A percentile compares a stretch with the other conserved stretches of the same genome.
Evolutionary conservation across 2,329 filamentous ascomycete species (phyloP).

Genomic region (Penicillium sp.): DNA sequence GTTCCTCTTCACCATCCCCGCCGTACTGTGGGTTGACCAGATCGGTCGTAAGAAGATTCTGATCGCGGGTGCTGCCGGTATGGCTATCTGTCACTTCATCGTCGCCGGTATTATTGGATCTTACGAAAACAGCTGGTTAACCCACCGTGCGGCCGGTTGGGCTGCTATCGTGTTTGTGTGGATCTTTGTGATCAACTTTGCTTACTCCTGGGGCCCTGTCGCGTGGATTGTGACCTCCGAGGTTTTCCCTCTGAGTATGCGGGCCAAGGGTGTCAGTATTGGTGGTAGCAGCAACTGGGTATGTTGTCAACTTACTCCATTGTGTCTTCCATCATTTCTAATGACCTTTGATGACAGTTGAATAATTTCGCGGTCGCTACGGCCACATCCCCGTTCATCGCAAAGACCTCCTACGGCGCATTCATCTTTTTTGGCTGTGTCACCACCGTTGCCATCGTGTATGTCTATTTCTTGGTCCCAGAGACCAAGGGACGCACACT

Average conservation of each 20-base stretch:
- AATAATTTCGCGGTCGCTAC: slow-evolving; percentile 62
- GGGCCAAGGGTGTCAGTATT: slow-evolving; percentile 52
- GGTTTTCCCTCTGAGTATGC: slow-evolving; percentile 66
- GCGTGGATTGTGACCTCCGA: slow-evolving; percentile 71
- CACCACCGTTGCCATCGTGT: slow-evolving; percentile 26
- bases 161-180: slow-evolving; percentile 55
- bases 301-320: background rate
- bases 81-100: slow-evolving; percentile 64
- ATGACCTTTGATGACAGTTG: slow-evolving; percentile 39
- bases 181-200: slow-evolving; percentile 69
- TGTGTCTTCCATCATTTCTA: background rate
- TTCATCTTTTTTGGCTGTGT: slow-evolving; percentile 65
- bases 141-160: slow-evolving; percentile 61
- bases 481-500: slow-evolving; percentile 38
- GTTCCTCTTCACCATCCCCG: slow-evolving; percentile 29
- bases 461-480: slow-evolving; percentile 30
- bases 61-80: slow-evolving; percentile 56
- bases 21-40: slow-evolving; percentile 32
- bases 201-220: slow-evolving; percentile 64
- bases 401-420: slow-evolving; percentile 61
- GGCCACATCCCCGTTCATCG: slow-evolving; percentile 64
- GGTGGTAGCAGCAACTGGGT: slow-evolving; percentile 37
- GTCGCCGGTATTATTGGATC: slow-evolving; percentile 63
- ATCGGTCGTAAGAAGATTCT: slow-evolving; percentile 32
- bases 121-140: slow-evolving; percentile 54